Conservation (phyloP, 192 early-diverging fungal species). For the Umbelopsis ramanniana region DNA sequence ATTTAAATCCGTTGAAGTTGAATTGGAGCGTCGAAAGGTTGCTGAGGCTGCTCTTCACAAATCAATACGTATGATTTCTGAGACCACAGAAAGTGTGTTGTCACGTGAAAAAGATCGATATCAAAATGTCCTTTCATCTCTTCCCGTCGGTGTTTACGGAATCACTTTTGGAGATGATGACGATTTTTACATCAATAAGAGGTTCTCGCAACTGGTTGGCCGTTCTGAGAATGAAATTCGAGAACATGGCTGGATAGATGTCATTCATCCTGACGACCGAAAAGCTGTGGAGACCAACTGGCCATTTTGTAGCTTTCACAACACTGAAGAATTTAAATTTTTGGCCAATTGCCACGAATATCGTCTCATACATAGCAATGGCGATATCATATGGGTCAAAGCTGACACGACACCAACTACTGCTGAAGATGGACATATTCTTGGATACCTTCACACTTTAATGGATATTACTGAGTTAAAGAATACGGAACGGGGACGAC, state of each 20-base stretch:
- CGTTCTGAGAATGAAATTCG: neutral
- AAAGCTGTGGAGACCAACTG: neutral
- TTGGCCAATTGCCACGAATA: neutral
- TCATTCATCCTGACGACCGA: neutral
- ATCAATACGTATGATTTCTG: neutral
- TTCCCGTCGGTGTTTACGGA: neutral
- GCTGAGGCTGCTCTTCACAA: neutral
- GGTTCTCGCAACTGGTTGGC: neutral
- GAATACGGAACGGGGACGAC: constrained; percentile 24
- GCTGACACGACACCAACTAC: neutral
- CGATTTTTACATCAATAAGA: neutral
- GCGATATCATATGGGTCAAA: neutral
- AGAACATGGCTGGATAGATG: neutral
- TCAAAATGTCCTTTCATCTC: neutral
- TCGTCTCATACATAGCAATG: neutral
- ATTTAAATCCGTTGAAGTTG: neutral
- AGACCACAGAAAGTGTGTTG: neutral
- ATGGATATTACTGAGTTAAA: constrained; percentile 7
- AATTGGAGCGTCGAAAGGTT: neutral
- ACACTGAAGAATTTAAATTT: neutral
- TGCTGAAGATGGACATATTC: neutral
- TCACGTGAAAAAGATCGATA: neutral
- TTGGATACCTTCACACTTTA: neutral
- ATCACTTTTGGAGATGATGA: neutral
- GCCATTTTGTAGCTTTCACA: neutral